phyloP scores from a whole-genome alignment of 345 rosid species.

The Raphanus sativus region DNA sequence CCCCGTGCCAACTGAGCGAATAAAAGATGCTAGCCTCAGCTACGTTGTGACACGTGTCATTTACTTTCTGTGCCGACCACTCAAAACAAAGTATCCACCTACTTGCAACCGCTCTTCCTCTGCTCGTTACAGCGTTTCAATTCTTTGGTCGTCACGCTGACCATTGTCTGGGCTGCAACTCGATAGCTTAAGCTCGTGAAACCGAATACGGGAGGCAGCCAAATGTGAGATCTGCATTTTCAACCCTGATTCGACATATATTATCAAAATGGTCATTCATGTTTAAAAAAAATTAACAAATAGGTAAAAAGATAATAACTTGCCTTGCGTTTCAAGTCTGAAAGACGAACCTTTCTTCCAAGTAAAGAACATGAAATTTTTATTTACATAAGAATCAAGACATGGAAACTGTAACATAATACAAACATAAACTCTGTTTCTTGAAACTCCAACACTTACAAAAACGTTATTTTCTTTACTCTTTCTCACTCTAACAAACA shows the following conservation, averaged over 20 bases:
- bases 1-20: slow-evolving; percentile 15
- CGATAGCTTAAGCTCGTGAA: too few species aligned
- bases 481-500: slow-evolving; percentile 13
- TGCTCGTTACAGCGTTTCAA: background rate
- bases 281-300: too few species aligned
- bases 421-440: slow-evolving; percentile 19
- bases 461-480: background rate
- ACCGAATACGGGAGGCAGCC: too few species aligned
- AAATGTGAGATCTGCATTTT: background rate
- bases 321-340: background rate
- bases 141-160: background rate
- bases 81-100: too few species aligned
- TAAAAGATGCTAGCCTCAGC: background rate
- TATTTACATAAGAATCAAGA: slow-evolving; percentile 38
- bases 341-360: background rate
- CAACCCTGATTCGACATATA: background rate
- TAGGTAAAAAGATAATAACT: too few species aligned
- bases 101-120: background rate
- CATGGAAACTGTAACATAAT: slow-evolving; percentile 36
- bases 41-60: slow-evolving; percentile 4
- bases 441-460: slow-evolving; percentile 25
- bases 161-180: too few species aligned
- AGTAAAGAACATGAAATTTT: slow-evolving; percentile 22
- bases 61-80: background rate
- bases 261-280: background rate